Evolutionary conservation across 306 rosid species (phyloP).

Genomic region (Dryas alaskensis): DNA sequence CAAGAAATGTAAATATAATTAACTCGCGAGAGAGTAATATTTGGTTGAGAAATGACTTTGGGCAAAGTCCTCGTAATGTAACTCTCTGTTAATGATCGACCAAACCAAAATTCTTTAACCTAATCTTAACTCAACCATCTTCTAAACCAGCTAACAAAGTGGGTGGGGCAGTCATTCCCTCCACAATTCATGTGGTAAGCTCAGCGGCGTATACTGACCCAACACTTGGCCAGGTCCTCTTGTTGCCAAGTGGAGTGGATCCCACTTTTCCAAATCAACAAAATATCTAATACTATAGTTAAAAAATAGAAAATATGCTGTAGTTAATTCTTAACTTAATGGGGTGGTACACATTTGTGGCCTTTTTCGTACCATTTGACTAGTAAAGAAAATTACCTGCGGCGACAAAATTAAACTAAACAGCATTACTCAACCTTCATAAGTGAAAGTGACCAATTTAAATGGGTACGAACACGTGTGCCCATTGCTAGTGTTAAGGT

Average conservation of each 20-base stretch:
- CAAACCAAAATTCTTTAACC: neutral
- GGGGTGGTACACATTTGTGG: neutral
- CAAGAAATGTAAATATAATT: no score
- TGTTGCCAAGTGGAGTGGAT: constrained; percentile 5
- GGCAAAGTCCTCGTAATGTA: no score
- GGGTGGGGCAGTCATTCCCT: neutral
- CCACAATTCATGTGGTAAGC: neutral
- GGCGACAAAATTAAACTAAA: neutral
- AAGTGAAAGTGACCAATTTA: neutral
- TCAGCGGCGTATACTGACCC: constrained; percentile 5
- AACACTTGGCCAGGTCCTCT: constrained; percentile 1
- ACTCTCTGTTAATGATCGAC: neutral
- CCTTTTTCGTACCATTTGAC: constrained; percentile 12
- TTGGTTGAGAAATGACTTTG: no score
- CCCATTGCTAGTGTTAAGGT: constrained; percentile 22
- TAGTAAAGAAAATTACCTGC: neutral
- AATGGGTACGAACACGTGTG: constrained; percentile 34
- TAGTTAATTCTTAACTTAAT: neutral
- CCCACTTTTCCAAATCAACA: neutral
- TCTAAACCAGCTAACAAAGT: neutral
- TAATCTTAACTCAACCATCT: no score
- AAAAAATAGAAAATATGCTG: neutral
- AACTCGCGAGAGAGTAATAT: no score
- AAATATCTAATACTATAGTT: neutral
- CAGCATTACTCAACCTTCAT: neutral